Percentiles rank a stretch among this genome's conserved stretches.
Evolutionary conservation across 2,329 filamentous ascomycete genomes (phyloP).

Genomic region (Akanthomyces uredinophilus): DNA sequence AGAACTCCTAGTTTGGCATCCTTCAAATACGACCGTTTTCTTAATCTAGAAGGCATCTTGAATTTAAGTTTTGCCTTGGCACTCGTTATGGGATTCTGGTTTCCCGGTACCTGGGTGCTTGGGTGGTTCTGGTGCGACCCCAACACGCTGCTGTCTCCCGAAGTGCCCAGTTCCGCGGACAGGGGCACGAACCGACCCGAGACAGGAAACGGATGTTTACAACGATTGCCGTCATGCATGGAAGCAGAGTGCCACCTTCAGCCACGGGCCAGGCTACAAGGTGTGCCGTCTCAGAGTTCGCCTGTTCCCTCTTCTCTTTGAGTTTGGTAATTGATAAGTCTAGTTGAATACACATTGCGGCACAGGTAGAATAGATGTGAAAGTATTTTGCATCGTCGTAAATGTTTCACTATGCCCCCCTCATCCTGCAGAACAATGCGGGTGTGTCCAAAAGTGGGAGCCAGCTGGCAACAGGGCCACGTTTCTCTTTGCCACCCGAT

Average conservation of each 20-base stretch:
- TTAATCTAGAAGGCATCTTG: background rate
- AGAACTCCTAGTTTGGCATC: no score
- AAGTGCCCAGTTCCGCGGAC: background rate
- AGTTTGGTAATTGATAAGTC: background rate
- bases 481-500: background rate
- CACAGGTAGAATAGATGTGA: background rate
- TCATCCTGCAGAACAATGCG: background rate
- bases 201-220: background rate
- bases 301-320: background rate
- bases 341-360: background rate
- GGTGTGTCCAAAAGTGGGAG: background rate
- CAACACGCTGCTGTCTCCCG: background rate
- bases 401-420: background rate
- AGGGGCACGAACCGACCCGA: background rate
- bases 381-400: background rate
- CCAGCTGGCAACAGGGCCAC: background rate
- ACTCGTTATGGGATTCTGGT: background rate
- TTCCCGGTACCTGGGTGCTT: constrained; percentile 4
- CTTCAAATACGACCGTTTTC: no score
- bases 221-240: background rate
- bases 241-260: background rate
- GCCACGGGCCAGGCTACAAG: background rate
- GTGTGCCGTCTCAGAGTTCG: background rate
- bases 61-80: no score
- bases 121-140: background rate